phyloP scores from a whole-genome alignment of 257 asterid genomes.

The Solanum chilense region DNA sequence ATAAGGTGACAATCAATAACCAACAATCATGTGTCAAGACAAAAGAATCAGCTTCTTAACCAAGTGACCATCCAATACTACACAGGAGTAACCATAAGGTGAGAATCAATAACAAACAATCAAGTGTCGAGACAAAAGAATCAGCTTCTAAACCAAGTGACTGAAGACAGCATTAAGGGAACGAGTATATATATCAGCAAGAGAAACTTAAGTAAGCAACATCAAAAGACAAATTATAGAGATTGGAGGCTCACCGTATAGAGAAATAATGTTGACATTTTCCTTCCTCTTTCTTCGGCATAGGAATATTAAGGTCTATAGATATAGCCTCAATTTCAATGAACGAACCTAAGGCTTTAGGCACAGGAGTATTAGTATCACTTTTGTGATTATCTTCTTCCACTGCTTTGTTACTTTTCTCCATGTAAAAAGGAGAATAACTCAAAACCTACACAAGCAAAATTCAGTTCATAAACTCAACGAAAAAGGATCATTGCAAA shows the following conservation, averaged over 20 bases:
- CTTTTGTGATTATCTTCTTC: constrained; percentile 6
- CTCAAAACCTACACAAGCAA: constrained; percentile 10
- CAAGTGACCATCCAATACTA: neutral
- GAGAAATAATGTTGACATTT: constrained; percentile 53
- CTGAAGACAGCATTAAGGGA: neutral
- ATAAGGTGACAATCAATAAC: neutral
- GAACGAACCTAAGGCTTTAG: constrained; percentile 31
- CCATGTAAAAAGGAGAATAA: constrained; percentile 24
- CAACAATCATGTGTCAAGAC: neutral
- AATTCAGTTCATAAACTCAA: neutral
- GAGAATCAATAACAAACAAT: neutral
- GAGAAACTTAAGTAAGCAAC: neutral
- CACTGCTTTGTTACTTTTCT: constrained; percentile 13
- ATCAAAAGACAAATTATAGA: neutral
- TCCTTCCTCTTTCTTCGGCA: constrained; percentile 21
- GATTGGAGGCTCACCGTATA: constrained; percentile 44
- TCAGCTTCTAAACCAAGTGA: neutral
- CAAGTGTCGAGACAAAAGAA: neutral
- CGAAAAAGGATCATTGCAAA: neutral
- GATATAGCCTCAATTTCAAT: constrained; percentile 42
- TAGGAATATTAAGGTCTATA: constrained; percentile 35
- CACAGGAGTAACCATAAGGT: neutral
- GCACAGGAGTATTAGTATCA: constrained; percentile 15
- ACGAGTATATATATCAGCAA: neutral
- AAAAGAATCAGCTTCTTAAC: neutral